These are phyloP conservation scores for Pholiota conissans DNA, from an alignment of 768 basidiomycete species.

Conservation along the genomic window DNA sequence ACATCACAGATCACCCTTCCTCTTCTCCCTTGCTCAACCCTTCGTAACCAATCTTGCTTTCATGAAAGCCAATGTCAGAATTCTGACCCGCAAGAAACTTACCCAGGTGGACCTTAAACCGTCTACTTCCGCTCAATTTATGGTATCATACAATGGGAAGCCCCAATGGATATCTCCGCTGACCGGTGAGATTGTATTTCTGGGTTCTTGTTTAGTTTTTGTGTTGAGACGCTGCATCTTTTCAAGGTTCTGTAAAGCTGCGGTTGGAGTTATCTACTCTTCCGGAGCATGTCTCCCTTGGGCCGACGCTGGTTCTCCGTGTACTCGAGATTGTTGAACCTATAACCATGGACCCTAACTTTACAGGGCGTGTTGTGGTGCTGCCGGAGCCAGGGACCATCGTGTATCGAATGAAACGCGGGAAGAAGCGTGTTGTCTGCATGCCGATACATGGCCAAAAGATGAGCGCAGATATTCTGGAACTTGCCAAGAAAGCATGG, in stretches of 20 bases:
- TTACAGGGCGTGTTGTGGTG: not conserved
- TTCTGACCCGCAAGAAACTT: too few relatives aligned
- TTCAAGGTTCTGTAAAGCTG: too few relatives aligned
- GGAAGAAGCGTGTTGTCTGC: not conserved
- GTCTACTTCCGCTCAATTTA: too few relatives aligned
- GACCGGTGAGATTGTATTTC: too few relatives aligned
- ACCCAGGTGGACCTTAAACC: too few relatives aligned
- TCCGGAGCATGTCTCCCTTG: too few relatives aligned
- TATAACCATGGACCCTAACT: not conserved
- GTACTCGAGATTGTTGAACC: not conserved
- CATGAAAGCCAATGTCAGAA: too few relatives aligned
- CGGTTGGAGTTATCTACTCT: too few relatives aligned
- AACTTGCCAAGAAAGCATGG: not conserved
- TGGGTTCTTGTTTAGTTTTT: not conserved
- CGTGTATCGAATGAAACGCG: not conserved
- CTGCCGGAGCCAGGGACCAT: not conserved
- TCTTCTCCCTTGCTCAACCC: not conserved
- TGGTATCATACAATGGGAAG: too few relatives aligned
- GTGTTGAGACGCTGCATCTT: not conserved
- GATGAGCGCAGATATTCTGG: not conserved
- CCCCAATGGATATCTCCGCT: too few relatives aligned
- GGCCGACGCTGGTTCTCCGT: not conserved
- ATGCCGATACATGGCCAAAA: not conserved
- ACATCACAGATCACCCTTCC: not conserved
- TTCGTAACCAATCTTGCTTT: not conserved